Base-by-base conservation (phyloP, 2,329 filamentous ascomycete genomes). In the Diaporthe capsici region DNA sequence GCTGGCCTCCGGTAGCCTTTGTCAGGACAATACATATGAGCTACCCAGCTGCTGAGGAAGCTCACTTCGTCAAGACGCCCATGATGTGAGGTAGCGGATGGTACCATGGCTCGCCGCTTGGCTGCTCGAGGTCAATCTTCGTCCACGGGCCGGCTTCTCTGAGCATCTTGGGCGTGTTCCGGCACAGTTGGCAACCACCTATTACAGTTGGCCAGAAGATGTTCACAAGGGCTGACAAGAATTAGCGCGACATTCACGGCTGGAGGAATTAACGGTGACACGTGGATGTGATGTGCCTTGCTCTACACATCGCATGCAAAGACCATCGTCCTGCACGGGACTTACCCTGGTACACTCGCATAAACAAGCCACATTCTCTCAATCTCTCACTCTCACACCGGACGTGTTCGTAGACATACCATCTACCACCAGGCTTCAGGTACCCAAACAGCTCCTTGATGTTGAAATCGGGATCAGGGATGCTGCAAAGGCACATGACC, bases 391-490 rank as follows among this genome's bases (percentile, higher is more conserved):
- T 75, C 53, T 72, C 75, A 68, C 82, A 82, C 73, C 82, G 80
- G 53, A 93, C 89, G 79, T 93, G 91, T 84, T 93, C 91, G 78
- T 88, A 92, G 1, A 91, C 86, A 76, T 92, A 91, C 90, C 91
- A 92, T 51, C 88, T 84, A 0, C 91, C 91, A 7, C 91, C 91
- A 7, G 89, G 88, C 82, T 91, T 92, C 76, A 93, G 84, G 71
- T 89, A 87, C 44, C 85, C 82, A 81, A 92, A 92, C 42, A 93
- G 81, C 77, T 88, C 86, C 74, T 82, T 82, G 76, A 91, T 87
- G 76, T 92, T 90, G 78, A 84, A 83, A 79, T 89, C 84, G 4
- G 90, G 91, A 4, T 91, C 87, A 0, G 92, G 92, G 70, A 93
- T 92, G 78, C 89, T 90, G 84, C 91, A 93, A 44, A 93, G 85